Evolutionary conservation across 2,329 filamentous ascomycete genomes (phyloP).

Genomic region (Monascus ruber): DNA sequence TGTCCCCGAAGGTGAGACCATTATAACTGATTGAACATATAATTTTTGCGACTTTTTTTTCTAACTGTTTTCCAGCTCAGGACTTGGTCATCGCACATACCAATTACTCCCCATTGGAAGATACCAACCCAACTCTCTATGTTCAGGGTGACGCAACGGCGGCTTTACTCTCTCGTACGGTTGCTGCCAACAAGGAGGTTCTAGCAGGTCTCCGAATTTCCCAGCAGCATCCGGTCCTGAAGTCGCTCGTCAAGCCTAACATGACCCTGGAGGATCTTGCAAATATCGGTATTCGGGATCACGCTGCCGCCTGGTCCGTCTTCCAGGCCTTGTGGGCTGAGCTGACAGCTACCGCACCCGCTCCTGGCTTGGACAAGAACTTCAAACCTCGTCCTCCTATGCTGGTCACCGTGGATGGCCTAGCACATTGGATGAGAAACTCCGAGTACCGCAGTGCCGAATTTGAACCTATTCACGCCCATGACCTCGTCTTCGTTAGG

Average conservation of each 20-base stretch:
- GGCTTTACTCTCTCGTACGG: constrained; percentile 60
- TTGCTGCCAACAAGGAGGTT: constrained; percentile 58
- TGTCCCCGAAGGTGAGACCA: constrained; percentile 66
- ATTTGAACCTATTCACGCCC: constrained; percentile 67
- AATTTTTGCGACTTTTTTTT: background rate
- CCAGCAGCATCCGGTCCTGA: constrained; percentile 46
- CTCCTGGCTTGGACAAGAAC: constrained; percentile 32
- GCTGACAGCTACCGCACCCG: constrained; percentile 44
- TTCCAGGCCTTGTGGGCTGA: constrained; percentile 76
- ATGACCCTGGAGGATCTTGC: constrained; percentile 57
- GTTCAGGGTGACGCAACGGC: constrained; percentile 69
- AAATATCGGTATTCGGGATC: constrained; percentile 57
- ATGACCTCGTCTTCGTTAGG: constrained; percentile 66
- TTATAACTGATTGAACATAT: background rate
- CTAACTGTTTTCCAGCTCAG: constrained; percentile 46
- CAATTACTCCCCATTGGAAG: constrained; percentile 61
- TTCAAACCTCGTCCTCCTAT: constrained; percentile 48
- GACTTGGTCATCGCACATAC: constrained; percentile 72
- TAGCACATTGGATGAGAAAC: constrained; percentile 68
- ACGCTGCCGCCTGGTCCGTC: constrained; percentile 66
- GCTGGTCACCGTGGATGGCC: constrained; percentile 65
- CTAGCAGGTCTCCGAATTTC: constrained; percentile 45
- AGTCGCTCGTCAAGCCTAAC: constrained; percentile 46
- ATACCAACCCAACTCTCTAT: constrained; percentile 47
- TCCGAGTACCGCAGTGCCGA: constrained; percentile 64